A percentile compares a stretch with the other conserved stretches of the same genome.
These are phyloP conservation scores for Actinomucor elegans DNA, from an alignment of 371 early-diverging fungal genomes.

Conservation along the genomic window DNA sequence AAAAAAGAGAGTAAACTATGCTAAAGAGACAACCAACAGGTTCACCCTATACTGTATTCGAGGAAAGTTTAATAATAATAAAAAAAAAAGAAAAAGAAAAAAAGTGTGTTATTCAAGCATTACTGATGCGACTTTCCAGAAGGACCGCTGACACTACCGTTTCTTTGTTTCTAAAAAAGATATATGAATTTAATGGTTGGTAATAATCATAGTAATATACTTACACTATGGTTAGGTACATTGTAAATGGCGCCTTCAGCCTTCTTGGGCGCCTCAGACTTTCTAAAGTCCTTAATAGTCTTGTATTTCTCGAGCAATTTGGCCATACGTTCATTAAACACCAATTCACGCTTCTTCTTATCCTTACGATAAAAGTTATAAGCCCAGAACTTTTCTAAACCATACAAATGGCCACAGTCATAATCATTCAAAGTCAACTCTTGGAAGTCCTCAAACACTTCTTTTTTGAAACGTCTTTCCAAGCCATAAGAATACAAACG, in stretches of 20 bases:
- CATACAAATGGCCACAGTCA: slow-evolving; percentile 80
- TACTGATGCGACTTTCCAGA: slow-evolving; percentile 1
- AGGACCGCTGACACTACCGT: slow-evolving; percentile 46
- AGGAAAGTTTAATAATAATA: no score
- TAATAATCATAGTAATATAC: slow-evolving; percentile 5
- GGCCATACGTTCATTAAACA: slow-evolving; percentile 64
- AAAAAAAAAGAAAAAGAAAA: background rate
- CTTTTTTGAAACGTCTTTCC: slow-evolving; percentile 92
- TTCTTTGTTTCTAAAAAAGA: slow-evolving; percentile 27
- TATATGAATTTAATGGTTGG: background rate
- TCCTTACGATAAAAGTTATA: slow-evolving; percentile 90
- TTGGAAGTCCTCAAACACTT: slow-evolving; percentile 90
- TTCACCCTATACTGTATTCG: no score
- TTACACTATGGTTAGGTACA: slow-evolving; percentile 53
- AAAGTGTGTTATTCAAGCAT: background rate
- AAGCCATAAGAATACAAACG: slow-evolving; percentile 68
- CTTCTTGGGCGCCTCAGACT: slow-evolving; percentile 29
- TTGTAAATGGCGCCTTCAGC: slow-evolving; percentile 40
- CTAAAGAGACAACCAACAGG: no score
- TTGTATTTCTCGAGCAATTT: slow-evolving; percentile 68
- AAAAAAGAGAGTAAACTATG: no score
- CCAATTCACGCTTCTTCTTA: slow-evolving; percentile 70
- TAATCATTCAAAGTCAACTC: slow-evolving; percentile 79
- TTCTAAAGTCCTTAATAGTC: slow-evolving; percentile 75
- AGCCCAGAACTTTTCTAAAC: slow-evolving; percentile 97